A percentile compares a stretch with the other conserved stretches of the same genome.
These are phyloP conservation scores for Pseudonitzschia pungens DNA, from an alignment of 108 stramenopile genomes.

Conservation along the genomic window DNA sequence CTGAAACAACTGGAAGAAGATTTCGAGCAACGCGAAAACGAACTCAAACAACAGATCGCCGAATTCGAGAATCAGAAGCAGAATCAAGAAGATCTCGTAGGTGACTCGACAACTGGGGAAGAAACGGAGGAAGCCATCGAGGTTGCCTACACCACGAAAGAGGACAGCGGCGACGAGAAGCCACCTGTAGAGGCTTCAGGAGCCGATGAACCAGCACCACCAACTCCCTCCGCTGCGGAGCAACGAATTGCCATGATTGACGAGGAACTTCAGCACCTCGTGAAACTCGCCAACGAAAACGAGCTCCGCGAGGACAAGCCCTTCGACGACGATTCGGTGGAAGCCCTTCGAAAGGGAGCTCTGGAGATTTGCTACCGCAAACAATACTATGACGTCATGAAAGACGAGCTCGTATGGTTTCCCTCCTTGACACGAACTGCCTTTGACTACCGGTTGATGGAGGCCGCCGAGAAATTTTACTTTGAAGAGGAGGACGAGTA, in stretches of 20 bases:
- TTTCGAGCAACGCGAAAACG: background rate
- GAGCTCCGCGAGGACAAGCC: conserved; percentile 24
- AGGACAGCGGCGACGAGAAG: background rate
- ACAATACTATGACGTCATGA: conserved; percentile 35
- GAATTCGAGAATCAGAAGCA: background rate
- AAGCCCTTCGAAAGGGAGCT: conserved; percentile 32
- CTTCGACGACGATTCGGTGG: conserved; percentile 28
- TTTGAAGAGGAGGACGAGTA: conserved; percentile 40
- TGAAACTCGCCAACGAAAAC: conserved; percentile 23
- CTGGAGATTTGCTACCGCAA: conserved; percentile 20
- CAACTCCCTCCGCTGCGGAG: conserved; percentile 11
- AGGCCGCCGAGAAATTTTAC: conserved; percentile 34
- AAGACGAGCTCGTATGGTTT: conserved; percentile 29
- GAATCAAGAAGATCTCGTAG: too few relatives aligned
- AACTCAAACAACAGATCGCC: background rate
- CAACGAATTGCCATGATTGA: conserved; percentile 27
- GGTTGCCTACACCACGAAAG: background rate
- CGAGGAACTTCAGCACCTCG: conserved; percentile 17
- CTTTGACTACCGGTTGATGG: conserved; percentile 28
- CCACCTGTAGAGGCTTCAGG: background rate
- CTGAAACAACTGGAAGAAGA: background rate
- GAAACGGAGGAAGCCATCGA: background rate
- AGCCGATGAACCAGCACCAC: too few relatives aligned
- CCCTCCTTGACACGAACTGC: conserved; percentile 20
- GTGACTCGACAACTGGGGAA: too few relatives aligned